These are phyloP conservation scores for Earliella scabrosa DNA, from an alignment of 1,284 basidiomycete species.

Conservation along the genomic window DNA sequence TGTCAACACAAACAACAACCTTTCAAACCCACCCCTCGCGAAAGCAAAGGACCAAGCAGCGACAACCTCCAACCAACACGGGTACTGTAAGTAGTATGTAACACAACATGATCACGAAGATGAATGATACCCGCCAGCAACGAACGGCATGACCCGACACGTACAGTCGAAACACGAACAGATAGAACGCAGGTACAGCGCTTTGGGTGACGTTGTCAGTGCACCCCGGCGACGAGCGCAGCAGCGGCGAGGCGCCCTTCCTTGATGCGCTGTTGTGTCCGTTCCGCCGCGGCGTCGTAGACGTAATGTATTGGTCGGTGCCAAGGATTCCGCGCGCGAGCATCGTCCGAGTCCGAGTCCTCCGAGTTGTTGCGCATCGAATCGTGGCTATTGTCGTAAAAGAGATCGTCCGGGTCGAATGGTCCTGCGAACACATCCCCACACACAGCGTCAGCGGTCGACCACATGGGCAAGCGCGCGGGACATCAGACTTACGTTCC, in stretches of 20 bases:
- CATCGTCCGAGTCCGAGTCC: slow-evolving; percentile 46
- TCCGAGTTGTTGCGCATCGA: slow-evolving; percentile 33
- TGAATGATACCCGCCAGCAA: background rate
- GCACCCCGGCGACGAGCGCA: slow-evolving; percentile 43
- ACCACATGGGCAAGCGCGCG: background rate
- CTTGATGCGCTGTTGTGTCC: slow-evolving; percentile 61
- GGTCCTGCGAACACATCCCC: slow-evolving; percentile 30
- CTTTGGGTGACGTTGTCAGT: slow-evolving; percentile 30
- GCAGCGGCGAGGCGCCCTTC: slow-evolving; percentile 41
- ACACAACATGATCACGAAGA: slow-evolving; percentile 25
- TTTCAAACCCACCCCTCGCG: background rate
- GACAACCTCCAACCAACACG: background rate
- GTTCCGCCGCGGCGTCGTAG: slow-evolving; percentile 82
- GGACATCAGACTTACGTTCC: slow-evolving; percentile 46
- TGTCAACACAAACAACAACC: background rate
- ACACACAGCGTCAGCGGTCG: background rate
- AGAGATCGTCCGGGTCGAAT: slow-evolving; percentile 49
- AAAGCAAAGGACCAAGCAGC: background rate
- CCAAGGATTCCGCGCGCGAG: slow-evolving; percentile 24
- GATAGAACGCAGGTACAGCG: background rate
- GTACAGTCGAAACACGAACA: background rate
- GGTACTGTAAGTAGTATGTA: slow-evolving; percentile 18
- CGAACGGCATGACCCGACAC: background rate
- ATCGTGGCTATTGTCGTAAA: slow-evolving; percentile 42
- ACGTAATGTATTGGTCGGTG: slow-evolving; percentile 67